Base-by-base conservation (phyloP, 1,139 yeast genomes). In the Candida tropicalis region DNA sequence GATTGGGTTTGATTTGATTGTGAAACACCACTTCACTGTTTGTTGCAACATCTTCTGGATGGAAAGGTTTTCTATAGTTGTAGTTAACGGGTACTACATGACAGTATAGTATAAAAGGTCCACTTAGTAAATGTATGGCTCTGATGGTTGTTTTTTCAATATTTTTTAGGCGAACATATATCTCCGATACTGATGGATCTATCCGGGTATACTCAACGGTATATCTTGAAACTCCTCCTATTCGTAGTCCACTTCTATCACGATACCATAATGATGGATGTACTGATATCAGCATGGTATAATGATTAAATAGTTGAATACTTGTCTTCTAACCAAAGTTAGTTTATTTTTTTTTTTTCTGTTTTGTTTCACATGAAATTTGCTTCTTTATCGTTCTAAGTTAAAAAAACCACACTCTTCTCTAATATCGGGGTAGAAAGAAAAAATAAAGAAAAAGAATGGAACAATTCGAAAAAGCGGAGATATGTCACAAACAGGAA, bases 1-100 rank as follows among this genome's bases (percentile, higher is more conserved):
- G 81, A 16, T 87, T 89, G 0, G 96, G 89, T 47, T 79, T 80
- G 26, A 88, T 62, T 42, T 64, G 66, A 50, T 73, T 71, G 39
- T 68, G 60, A 50, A 63, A 67, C 36, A 60, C 63, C 9, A 73
- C 65, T 49, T 73, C 77, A 31, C 60, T 50, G 40, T 57, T 59
- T 16, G 51, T 49, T 8, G 49, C 52, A 8, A 45, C 38, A 29
- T 63, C 51, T 1, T 56, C 63, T 9, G 73, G 73, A 1, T 57
- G 57, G 43, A 67, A 65, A 40, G 52, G 47, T 40, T 59, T 51
- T 20, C 61, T 66, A 43, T 63, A 64, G 40, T 70, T 55, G 54
- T 74, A 82, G 47, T 77, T 73, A 50, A 58, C 53, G 0, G 87
- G 87, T 8, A 81, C 68, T 4, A 81, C 77, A 58, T 81, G 86